A percentile compares a stretch with the other conserved stretches of the same genome.
Evolutionary conservation across 495 filamentous ascomycete species (phyloP).

Genomic region (Penicillium tannophilum): DNA sequence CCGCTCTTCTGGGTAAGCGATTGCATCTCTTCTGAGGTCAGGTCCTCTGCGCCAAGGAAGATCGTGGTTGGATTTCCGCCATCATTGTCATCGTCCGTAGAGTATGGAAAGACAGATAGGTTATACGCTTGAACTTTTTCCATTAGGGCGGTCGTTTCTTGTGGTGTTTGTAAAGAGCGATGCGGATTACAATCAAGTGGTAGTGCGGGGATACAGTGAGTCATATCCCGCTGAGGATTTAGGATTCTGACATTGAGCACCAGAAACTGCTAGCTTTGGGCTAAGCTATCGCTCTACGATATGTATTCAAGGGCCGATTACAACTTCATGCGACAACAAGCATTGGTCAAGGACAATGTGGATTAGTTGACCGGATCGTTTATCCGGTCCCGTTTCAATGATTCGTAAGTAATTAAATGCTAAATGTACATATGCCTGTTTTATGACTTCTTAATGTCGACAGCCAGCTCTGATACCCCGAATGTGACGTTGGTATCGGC

Average conservation of each 20-base stretch:
- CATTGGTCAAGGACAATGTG: not conserved
- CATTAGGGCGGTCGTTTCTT: slow-evolving; percentile 1
- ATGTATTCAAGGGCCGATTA: no score
- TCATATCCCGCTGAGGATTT: not conserved
- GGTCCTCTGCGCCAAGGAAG: slow-evolving; percentile 5
- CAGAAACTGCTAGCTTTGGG: no score
- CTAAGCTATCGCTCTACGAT: no score
- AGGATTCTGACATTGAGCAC: no score
- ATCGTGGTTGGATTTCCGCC: slow-evolving; percentile 15
- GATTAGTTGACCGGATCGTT: not conserved
- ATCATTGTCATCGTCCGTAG: not conserved
- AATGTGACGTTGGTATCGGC: slow-evolving; percentile 36
- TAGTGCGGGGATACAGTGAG: no score
- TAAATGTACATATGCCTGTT: not conserved
- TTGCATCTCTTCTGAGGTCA: slow-evolving; percentile 13
- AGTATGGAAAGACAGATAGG: slow-evolving; percentile 13
- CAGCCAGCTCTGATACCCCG: slow-evolving; percentile 29
- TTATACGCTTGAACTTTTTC: not conserved
- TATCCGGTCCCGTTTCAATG: not conserved
- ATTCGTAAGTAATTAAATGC: not conserved
- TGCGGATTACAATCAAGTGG: no score
- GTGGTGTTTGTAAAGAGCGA: not conserved
- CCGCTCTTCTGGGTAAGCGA: not conserved
- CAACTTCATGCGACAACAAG: not conserved
- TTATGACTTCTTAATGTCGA: slow-evolving; percentile 31